These are phyloP conservation scores for Nigrospora oryzae DNA, from an alignment of 2,329 filamentous ascomycete genomes.

Conservation along the genomic window DNA sequence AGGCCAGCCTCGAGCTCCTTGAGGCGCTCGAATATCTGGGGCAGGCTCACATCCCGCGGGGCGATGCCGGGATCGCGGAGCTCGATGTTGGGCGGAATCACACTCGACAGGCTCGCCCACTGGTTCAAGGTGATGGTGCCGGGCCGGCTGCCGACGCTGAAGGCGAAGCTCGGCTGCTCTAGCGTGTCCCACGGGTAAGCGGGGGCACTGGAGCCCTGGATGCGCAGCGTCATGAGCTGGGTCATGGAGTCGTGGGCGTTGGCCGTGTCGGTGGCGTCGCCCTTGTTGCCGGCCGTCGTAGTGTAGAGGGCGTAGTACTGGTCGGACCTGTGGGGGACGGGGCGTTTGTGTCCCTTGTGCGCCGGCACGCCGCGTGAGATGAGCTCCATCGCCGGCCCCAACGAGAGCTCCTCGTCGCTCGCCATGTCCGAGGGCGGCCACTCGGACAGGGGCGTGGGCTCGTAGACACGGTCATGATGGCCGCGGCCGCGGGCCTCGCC, in stretches of 20 bases:
- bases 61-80: conserved; percentile 49
- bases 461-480: conserved; percentile 7
- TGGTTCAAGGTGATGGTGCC: conserved; percentile 67
- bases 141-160: conserved; percentile 55
- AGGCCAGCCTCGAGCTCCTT: conserved; percentile 47
- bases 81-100: conserved; percentile 43
- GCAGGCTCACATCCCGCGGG: conserved; percentile 53
- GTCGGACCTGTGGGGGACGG: conserved; percentile 46
- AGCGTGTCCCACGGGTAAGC: conserved; percentile 59
- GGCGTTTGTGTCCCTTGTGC: conserved; percentile 44
- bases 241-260: conserved; percentile 47
- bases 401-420: conserved; percentile 39
- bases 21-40: conserved; percentile 49
- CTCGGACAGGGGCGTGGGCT: conserved; percentile 31
- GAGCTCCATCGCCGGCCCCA: conserved; percentile 46
- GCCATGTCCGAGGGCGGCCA: conserved; percentile 50
- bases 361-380: conserved; percentile 50
- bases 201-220: conserved; percentile 30
- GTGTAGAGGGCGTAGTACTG: conserved; percentile 49
- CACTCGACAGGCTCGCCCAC: conserved; percentile 54
- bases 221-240: conserved; percentile 47
- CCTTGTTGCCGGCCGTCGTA: conserved; percentile 36
- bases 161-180: conserved; percentile 65
- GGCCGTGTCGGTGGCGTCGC: conserved; percentile 30
- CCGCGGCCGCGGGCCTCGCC: conserved; percentile 16